Base-by-base conservation (phyloP, 2,329 filamentous ascomycete genomes). In the Ceratocystis cacaofunesta region DNA sequence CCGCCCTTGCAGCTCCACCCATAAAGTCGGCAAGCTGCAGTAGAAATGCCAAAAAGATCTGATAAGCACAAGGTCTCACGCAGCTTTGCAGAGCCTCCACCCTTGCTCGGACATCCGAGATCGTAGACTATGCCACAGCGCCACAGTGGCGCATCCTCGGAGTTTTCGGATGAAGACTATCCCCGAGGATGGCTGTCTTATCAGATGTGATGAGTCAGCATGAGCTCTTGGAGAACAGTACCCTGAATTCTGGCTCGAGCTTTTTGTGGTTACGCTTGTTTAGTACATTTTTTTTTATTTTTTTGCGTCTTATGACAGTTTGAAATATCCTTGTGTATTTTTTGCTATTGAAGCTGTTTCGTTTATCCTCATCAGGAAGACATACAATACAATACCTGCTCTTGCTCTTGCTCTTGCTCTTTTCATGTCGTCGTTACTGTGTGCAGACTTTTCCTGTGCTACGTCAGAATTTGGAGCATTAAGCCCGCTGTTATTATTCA, bases 201-300 rank as follows among this genome's bases (percentile, higher is more conserved):
- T 60, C 63, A 64, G 52, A 64, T 64, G n/a, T 60, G 63, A 64
- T 64, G 55, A 64, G 63, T 64, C 63, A 64, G 36, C 36, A 17
- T 1, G 3, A 10, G 46, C 25, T 52, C 3, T 28, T 30, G 22
- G 44, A 41, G 32, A 61, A 12, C 36, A 41, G 36, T 3, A 36
- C 32, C 32, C 8, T 36, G 8, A 10, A 36, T 36, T 36, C 8
- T 10, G 32, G 32, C 32, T 36, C 8, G 32, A 41, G 36, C 36
- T 41, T 41, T 41, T 4, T 41, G 36, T 41, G 8, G 36, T 41
- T 41, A 12, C 36, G 36, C 36, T 12, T 41, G 36, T 3, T 12
- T 41, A 41, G 36, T 12, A 41, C 8, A 12, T 41, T 41, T 41
- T 12, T 10, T 52, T 28, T 62, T 25, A 2, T 36, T 30, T 63